A percentile compares a stretch with the other conserved stretches of the same genome.
Conservation (phyloP, 2,329 filamentous ascomycete species). For the Nothophaeocryptopus gaeumannii region DNA sequence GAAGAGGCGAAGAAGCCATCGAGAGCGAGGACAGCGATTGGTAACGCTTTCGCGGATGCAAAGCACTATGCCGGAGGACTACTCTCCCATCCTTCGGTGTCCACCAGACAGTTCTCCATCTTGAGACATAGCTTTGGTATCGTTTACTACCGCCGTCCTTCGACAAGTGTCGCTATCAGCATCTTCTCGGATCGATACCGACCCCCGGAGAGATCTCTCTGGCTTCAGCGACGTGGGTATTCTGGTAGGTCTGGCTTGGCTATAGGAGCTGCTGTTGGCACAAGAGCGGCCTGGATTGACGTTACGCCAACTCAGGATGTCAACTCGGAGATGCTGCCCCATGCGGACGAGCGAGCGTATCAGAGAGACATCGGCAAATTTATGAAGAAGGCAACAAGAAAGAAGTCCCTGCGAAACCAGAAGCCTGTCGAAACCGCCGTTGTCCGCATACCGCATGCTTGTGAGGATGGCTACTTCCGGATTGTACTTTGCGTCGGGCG, state of each 20-base stretch:
- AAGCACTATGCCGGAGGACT: conserved; percentile 14
- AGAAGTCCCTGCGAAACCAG: conserved; percentile 12
- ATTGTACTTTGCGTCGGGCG: conserved; percentile 13
- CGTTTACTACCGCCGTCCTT: conserved; percentile 48
- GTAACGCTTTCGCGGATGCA: conserved; percentile 5
- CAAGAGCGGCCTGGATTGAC: conserved; percentile 62
- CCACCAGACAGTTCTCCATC: conserved; percentile 10
- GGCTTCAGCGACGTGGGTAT: conserved; percentile 67
- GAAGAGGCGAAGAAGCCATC: background rate
- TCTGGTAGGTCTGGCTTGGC: conserved; percentile 68
- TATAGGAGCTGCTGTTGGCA: conserved; percentile 60
- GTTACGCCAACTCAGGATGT: conserved; percentile 60
- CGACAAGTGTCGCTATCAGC: conserved; percentile 62
- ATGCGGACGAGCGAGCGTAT: conserved; percentile 62
- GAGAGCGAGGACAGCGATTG: conserved; percentile 4
- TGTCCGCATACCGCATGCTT: conserved; percentile 7
- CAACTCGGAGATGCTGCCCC: conserved; percentile 49
- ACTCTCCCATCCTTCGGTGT: conserved; percentile 12
- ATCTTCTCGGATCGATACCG: conserved; percentile 60
- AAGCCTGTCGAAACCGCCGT: conserved; percentile 9
- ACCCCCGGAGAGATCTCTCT: conserved; percentile 58
- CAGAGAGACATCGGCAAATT: conserved; percentile 67
- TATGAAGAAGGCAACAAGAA: conserved; percentile 49
- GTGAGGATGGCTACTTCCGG: conserved; percentile 16
- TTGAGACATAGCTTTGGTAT: conserved; percentile 14